Evolutionary conservation across 768 basidiomycete genomes (phyloP), one percentile per base, ranked within the genome.

Genomic region (Auriscalpium orientale): DNA sequence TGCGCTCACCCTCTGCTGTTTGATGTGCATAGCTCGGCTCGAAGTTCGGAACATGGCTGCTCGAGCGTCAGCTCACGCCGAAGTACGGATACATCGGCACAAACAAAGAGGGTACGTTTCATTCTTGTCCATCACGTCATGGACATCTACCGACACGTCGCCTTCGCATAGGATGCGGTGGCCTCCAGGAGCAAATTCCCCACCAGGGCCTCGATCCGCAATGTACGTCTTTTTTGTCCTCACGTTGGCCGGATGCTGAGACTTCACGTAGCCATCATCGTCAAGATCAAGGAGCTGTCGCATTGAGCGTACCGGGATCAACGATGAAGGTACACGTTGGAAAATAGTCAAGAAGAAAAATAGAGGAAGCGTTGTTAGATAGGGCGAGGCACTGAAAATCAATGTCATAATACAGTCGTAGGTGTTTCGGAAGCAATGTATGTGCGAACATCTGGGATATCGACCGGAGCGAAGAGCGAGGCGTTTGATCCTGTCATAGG

Each of bases 101-200:
- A 20, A 79, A 78, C 53, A 88, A 86, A 74, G 87, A 91, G 70
- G 78, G 69, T 68, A 51, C 33, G 18, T 16, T 21, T 54, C 28
- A 10, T 10, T 21, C 12, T 20, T 49, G 11, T 20, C 3, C n/a
- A 11, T 15, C 7, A 36, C n/a, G 28, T 18, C 43, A 49, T 10
- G 16, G 21, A 18, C 9, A 11, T 37, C 56, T 44, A 51, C 62
- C 57, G 44, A 62, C 53, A 48, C 22, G 28, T 4, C 28, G 28
- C 28, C 28, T 53, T 59, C 47, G n/a, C 34, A 13, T 55, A 67
- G 82, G 89, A 67, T 84, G 78, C 57, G 81, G 80, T 65, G 91
- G 91, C 51, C 73, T 94, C 55, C 81, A 82, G 73, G 91, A 94
- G 70, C 90, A 91, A 73, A 89, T 94, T 67, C 85, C 85, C 36